Evolutionary conservation across 345 rosid species (phyloP).

Genomic region (Brassica cretica): DNA sequence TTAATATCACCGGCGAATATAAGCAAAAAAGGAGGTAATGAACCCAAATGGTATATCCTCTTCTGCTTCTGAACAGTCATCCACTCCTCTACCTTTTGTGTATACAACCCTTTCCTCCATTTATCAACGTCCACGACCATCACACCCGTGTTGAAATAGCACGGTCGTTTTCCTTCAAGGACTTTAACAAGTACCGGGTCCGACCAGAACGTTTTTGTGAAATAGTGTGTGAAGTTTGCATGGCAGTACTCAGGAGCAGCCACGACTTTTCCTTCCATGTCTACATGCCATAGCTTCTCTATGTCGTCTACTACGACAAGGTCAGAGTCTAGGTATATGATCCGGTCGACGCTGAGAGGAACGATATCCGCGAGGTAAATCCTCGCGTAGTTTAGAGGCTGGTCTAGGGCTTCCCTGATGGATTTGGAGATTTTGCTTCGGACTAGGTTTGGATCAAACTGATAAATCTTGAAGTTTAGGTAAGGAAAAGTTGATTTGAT

Average conservation of each 20-base stretch:
- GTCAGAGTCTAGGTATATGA: slow-evolving; percentile 69
- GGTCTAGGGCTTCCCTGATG: slow-evolving; percentile 61
- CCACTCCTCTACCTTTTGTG: slow-evolving; percentile 58
- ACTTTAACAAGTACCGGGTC: slow-evolving; percentile 45
- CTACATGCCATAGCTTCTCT: slow-evolving; percentile 52
- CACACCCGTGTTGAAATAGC: slow-evolving; percentile 73
- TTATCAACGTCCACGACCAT: slow-evolving; percentile 65
- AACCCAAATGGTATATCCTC: slow-evolving; percentile 67
- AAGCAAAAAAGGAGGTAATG: slow-evolving; percentile 64
- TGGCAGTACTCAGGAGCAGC: slow-evolving; percentile 76
- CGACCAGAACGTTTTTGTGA: slow-evolving; percentile 55
- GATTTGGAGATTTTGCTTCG: slow-evolving; percentile 60
- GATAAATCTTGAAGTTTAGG: slow-evolving; percentile 55
- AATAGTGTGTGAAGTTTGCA: slow-evolving; percentile 57
- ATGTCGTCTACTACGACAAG: slow-evolving; percentile 65
- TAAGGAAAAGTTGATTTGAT: slow-evolving; percentile 60
- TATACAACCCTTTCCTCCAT: slow-evolving; percentile 58
- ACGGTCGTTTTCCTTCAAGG: slow-evolving; percentile 54
- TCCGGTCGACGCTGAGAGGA: slow-evolving; percentile 40
- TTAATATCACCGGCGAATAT: slow-evolving; percentile 64
- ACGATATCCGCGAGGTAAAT: slow-evolving; percentile 62
- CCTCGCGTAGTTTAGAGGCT: slow-evolving; percentile 68
- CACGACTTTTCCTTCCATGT: slow-evolving; percentile 55
- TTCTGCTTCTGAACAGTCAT: slow-evolving; percentile 55
- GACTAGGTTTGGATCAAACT: slow-evolving; percentile 52